Evolutionary conservation across 805 yeast genomes (phyloP), one percentile per base, ranked within the genome.

Genomic region (Ogataea nonfermentans): DNA sequence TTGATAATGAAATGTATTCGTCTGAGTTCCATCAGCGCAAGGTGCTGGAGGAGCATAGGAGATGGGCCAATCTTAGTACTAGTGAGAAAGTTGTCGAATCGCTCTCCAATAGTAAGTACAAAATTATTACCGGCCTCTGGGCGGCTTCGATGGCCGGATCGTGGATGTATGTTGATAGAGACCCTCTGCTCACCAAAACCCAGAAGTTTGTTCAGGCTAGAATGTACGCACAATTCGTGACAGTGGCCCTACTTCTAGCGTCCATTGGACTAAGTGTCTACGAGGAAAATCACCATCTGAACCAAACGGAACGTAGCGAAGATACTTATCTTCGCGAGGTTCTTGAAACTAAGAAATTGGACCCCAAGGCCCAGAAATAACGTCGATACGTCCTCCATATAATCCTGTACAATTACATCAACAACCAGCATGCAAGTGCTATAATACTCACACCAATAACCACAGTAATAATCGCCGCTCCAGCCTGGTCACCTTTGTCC

Each of bases 181-280:
- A 87, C 60, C 81, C 79, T 48, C 67, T 79, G 58, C 74, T 87
- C 82, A 76, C 86, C 39, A 74, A 71, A 48, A 66, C 93, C 4
- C 95, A 87, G 66, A 87, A 84, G 61, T 77, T 84, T 34, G 93
- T 84, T 24, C 90, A 83, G 59, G 95, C 95, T 23, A 80, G 95
- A 75, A 86, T 86, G 84, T 86, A 86, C 58, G 95, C 95, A 9
- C 95, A 87, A 63, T 85, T 83, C 48, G 64, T 84, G 39, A 84
- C 95, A 2, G 89, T 87, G 38, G 74, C 74, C 9, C 65, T 86
- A 46, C 65, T 86, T 48, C 62, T 86, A 39, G 88, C 80, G 15
- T 78, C 93, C 0, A 73, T 87, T 55, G 79, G 79, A 36, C 64
- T 81, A 49, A 70, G 81, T 31, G 73, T 79, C 63, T 81, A 78